Base-by-base conservation (phyloP, 2,329 filamentous ascomycete genomes). In the Epichloe sibirici region DNA sequence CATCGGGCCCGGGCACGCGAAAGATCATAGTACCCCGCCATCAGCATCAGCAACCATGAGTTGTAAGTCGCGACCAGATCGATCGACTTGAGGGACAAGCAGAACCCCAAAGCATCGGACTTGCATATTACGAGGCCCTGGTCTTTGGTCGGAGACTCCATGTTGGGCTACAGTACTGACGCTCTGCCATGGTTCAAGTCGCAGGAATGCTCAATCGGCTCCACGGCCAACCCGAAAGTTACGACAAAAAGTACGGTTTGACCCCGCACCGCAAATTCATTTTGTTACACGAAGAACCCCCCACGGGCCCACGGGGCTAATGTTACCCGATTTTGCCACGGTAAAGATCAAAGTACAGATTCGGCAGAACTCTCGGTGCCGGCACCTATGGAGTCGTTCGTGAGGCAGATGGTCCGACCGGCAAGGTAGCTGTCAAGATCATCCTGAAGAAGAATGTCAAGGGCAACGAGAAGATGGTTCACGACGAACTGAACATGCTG, bases 371-470 rank as follows among this genome's bases (percentile, higher is more conserved):
- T 25, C 81, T 98, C 54, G 93, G 93, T 65, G 93, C 93, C 56
- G 93, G 93, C 62, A 98, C 93, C 63, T 98, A 98, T 77, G 93
- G 93, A 65, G 95, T 98, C 64, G 93, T 98, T 64, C 83, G 93
- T 62, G 93, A 98, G 72, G 93, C 93, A 55, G 90, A 96, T 56
- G 81, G 88, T 60, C 82, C 85, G 43, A 78, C 79, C 21, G 88
- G 89, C 68, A 81, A 95, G 76, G 90, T 95, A 56, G 93, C 93
- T 42, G 81, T 98, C 71, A 98, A 98, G 78, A 97, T 98, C 68
- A 98, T 98, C 69, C 76, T 97, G 65, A 98, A 98, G 81, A 96
- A 95, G 76, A 97, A 95, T 71, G 91, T 98, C 67, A 94, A 90
- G 69, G 91, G 90, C 58, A 97, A 97, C 63, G 93, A 98, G 75